Evolutionary conservation across 2,329 filamentous ascomycete genomes (phyloP), one percentile per base, ranked within the genome.

Genomic region (Cordyceps militaris): DNA sequence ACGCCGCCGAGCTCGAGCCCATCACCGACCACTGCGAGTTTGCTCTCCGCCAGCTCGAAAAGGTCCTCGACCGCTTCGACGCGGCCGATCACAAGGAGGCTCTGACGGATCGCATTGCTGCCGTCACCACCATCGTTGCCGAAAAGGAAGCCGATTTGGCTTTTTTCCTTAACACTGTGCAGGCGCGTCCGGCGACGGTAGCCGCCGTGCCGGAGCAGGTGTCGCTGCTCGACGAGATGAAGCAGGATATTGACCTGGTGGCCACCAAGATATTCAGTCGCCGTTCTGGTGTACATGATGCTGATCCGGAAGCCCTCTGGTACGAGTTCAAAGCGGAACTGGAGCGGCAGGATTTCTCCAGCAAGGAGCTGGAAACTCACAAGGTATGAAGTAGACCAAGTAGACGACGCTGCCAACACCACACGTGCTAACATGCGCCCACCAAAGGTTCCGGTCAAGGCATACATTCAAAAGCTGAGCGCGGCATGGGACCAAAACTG

Each of bases 381-480:
- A 81, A 84, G 75, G 83, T 85, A 70, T 70, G 82, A 42, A 42
- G n/a, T n/a, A n/a, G n/a, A n/a, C n/a, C n/a, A n/a, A n/a, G n/a
- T n/a, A n/a, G n/a, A n/a, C 48, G 23, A 24, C 28, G 60, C 49
- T 46, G 21, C 48, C n/a, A 28, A 61, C 28, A 48, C 38, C 23
- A 28, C 23, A 28, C n/a, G 44, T 26, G 51, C 63, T 67, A 59
- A 66, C 58, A 61, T 56, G 26, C 24, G 11, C 14, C 21, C 58
- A 21, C 8, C 8, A 6, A 21, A 85, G 83, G 80, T 84, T 62
- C 74, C 84, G 10, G 69, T 85, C 24, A 75, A 81, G 60, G 81
- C 82, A 21, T 85, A 86, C 64, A 83, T 86, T 43, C 79, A 80
- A 36, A 79, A 83, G 64, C 75, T 85, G 60, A 79, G 83, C 61